A percentile compares a stretch with the other conserved stretches of the same genome.
Evolutionary conservation across 805 yeast species (phyloP).

Genomic region (Vanderwaltozyma verrucispora): DNA sequence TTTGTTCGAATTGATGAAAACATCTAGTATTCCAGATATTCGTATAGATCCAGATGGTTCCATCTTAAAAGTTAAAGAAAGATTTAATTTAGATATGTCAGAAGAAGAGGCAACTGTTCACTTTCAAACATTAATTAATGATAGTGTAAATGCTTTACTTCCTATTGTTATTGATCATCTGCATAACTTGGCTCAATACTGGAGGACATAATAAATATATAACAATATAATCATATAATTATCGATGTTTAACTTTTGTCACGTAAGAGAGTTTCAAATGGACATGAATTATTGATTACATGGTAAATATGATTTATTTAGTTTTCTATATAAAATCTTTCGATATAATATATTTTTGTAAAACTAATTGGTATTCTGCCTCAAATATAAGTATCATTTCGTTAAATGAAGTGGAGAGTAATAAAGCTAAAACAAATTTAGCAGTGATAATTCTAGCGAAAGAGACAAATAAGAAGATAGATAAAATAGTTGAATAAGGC

Average conservation of each 20-base stretch:
- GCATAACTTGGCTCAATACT: constrained; percentile 93
- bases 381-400: neutral
- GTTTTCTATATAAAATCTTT: constrained; percentile 2
- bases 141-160: constrained; percentile 83
- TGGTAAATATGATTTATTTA: too few relatives aligned
- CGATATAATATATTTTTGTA: constrained; percentile 7
- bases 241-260: neutral
- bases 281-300: too few relatives aligned
- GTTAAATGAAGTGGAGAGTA: constrained; percentile 8
- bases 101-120: constrained; percentile 95
- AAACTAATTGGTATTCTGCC: constrained; percentile 5
- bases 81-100: constrained; percentile 83
- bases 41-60: constrained; percentile 77
- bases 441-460: constrained; percentile 12
- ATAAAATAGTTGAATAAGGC: constrained; percentile 17
- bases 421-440: constrained; percentile 13
- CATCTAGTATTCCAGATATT: constrained; percentile 86
- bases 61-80: constrained; percentile 84
- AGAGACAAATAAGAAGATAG: constrained; percentile 12
- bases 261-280: too few relatives aligned
- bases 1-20: constrained; percentile 86
- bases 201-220: constrained; percentile 60
- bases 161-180: constrained; percentile 93
- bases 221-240: neutral
- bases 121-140: constrained; percentile 88